phyloP scores from a whole-genome alignment of 2,329 filamentous ascomycete genomes.

The Cytospora mali region DNA sequence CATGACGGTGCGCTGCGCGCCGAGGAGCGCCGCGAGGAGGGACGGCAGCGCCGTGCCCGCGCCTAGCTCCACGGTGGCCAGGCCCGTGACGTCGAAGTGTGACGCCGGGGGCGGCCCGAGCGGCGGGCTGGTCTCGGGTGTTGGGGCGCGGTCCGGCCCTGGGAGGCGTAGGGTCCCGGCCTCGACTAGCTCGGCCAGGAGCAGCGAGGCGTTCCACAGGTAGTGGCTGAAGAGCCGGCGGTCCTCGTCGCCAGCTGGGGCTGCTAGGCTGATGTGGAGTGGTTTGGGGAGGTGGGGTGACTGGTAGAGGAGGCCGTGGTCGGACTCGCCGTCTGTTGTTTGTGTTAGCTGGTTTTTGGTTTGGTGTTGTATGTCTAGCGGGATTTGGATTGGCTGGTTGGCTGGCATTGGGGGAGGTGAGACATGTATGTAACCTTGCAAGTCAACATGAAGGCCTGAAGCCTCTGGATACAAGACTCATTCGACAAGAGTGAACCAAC shows the following conservation, averaged over 20 bases:
- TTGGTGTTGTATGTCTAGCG: too few relatives aligned
- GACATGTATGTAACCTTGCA: too few relatives aligned
- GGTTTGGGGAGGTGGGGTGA: conserved; percentile 53
- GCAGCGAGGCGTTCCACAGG: conserved; percentile 68
- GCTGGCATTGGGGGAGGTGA: too few relatives aligned
- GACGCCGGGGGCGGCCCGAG: conserved; percentile 27
- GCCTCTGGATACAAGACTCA: not conserved
- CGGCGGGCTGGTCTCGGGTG: not conserved
- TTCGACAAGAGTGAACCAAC: not conserved
- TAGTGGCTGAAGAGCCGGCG: conserved; percentile 70
- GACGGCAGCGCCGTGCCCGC: conserved; percentile 63
- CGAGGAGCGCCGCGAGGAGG: conserved; percentile 51
- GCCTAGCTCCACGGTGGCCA: conserved; percentile 65
- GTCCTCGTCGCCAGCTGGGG: conserved; percentile 55
- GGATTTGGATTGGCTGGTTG: too few relatives aligned
- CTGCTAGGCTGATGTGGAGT: conserved; percentile 48
- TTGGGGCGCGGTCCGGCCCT: not conserved
- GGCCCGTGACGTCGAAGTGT: conserved; percentile 52
- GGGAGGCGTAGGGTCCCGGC: conserved; percentile 44
- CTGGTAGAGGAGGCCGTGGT: conserved; percentile 61
- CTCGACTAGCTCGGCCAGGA: conserved; percentile 60
- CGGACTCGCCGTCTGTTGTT: conserved; percentile 56
- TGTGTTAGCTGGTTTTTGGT: too few relatives aligned
- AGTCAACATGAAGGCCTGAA: not conserved
- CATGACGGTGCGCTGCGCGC: conserved; percentile 55